Evolutionary conservation across 1,284 basidiomycete species (phyloP).

Genomic region (Ceratorhiza oryzae-sativae): DNA sequence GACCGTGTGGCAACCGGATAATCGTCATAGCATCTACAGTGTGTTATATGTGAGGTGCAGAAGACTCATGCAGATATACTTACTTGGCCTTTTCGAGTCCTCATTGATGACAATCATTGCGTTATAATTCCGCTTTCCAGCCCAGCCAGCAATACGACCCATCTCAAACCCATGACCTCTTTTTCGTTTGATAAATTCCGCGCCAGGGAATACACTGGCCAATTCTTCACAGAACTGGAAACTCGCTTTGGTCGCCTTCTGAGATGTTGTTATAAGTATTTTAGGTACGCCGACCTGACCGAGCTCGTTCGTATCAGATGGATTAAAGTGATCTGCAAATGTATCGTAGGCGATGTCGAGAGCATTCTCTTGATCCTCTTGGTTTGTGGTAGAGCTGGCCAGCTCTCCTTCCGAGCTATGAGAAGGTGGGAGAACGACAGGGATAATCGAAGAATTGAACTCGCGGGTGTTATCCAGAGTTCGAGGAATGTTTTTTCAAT

Average conservation of each 20-base stretch:
- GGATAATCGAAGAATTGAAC: slow-evolving; percentile 85
- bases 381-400: slow-evolving; percentile 40
- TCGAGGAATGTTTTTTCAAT: slow-evolving; percentile 84
- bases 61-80: slow-evolving; percentile 50
- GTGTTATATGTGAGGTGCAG: slow-evolving; percentile 35
- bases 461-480: slow-evolving; percentile 95
- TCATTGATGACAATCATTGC: slow-evolving; percentile 95
- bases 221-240: slow-evolving; percentile 93
- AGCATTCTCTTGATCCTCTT: slow-evolving; percentile 61
- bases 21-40: slow-evolving; percentile 87
- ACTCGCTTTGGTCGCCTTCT: slow-evolving; percentile 82
- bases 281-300: slow-evolving; percentile 78
- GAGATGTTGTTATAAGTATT: slow-evolving; percentile 88
- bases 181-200: slow-evolving; percentile 89
- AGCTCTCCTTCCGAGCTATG: slow-evolving; percentile 46
- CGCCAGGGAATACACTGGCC: slow-evolving; percentile 91
- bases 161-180: slow-evolving; percentile 95
- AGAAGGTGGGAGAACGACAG: slow-evolving; percentile 63
- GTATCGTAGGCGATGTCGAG: slow-evolving; percentile 74
- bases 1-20: slow-evolving; percentile 89
- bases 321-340: slow-evolving; percentile 72
- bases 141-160: slow-evolving; percentile 93
- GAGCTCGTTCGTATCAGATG: slow-evolving; percentile 54
- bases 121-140: slow-evolving; percentile 84
- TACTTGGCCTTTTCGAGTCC: slow-evolving; percentile 90